These are phyloP conservation scores for Metarhizium guizhouense DNA, from an alignment of 2,329 filamentous ascomycete genomes.

Conservation along the genomic window DNA sequence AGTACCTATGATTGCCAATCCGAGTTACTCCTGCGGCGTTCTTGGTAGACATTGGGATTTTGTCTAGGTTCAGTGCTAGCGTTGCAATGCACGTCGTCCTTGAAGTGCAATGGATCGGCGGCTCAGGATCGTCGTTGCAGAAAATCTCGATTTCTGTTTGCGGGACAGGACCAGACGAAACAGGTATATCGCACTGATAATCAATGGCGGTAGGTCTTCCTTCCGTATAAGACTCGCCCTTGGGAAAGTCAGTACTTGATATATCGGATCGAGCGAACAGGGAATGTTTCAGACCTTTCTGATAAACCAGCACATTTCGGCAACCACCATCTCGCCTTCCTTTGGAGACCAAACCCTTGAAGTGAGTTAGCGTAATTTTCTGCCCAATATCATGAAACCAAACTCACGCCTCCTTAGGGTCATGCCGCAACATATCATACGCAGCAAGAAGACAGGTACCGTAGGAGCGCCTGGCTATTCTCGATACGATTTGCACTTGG, in stretches of 20 bases:
- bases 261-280: neutral
- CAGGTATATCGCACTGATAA: constrained; percentile 29
- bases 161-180: constrained; percentile 22
- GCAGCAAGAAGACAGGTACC: constrained; percentile 26
- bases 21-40: constrained; percentile 19
- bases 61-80: constrained; percentile 25
- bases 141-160: constrained; percentile 30
- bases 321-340: constrained; percentile 25
- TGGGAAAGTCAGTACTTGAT: neutral
- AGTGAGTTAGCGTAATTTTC: constrained; percentile 7
- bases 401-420: constrained; percentile 27
- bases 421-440: constrained; percentile 27
- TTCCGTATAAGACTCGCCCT: constrained; percentile 30
- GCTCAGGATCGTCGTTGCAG: constrained; percentile 21
- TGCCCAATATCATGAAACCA: too few relatives aligned
- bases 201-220: constrained; percentile 25
- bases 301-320: constrained; percentile 32
- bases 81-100: constrained; percentile 23
- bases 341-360: constrained; percentile 28
- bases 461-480: constrained; percentile 27
- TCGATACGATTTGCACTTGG: constrained; percentile 23
- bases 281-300: constrained; percentile 19
- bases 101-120: constrained; percentile 21
- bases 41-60: constrained; percentile 23
- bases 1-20: constrained; percentile 28